Conservation (phyloP, 371 early-diverging fungal genomes). For the Chytridiales sp. region DNA sequence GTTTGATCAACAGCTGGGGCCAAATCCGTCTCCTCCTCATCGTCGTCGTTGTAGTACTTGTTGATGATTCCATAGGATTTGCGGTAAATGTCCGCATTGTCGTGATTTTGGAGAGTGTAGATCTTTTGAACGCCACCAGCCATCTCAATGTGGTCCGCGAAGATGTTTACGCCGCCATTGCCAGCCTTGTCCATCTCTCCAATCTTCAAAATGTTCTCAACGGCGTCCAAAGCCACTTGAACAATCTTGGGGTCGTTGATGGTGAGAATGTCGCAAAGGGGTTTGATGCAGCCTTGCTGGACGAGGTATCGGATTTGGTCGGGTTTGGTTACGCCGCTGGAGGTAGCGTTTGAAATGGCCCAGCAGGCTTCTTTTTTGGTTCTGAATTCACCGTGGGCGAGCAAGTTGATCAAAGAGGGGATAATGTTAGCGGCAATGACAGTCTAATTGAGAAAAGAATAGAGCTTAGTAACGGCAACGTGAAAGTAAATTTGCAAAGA, state of each 20-base stretch:
- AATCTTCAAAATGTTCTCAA: constrained; percentile 96
- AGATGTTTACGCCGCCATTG: constrained; percentile 73
- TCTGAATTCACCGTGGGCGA: constrained; percentile 91
- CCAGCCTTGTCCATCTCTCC: constrained; percentile 74
- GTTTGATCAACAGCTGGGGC: constrained; percentile 16
- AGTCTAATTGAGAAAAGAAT: constrained; percentile 30
- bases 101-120: constrained; percentile 86
- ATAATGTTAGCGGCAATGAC: constrained; percentile 95
- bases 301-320: constrained; percentile 87
- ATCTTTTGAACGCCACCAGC: constrained; percentile 91
- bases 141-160: constrained; percentile 83
- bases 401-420: constrained; percentile 86
- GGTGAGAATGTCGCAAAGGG: constrained; percentile 89
- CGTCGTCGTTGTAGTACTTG: constrained; percentile 89
- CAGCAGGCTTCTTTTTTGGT: constrained; percentile 99
- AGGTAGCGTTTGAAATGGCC: constrained; percentile 98
- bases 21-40: too few relatives aligned
- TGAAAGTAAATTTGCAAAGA: background rate
- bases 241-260: constrained; percentile 92
- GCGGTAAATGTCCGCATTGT: constrained; percentile 90
- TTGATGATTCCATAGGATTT: constrained; percentile 91
- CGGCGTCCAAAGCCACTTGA: constrained; percentile 93
- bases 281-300: constrained; percentile 87
- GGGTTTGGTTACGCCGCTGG: constrained; percentile 85
- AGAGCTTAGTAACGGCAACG: too few relatives aligned